phyloP scores from a whole-genome alignment of 2,329 filamentous ascomycete species.

The Diplocarpon mali region DNA sequence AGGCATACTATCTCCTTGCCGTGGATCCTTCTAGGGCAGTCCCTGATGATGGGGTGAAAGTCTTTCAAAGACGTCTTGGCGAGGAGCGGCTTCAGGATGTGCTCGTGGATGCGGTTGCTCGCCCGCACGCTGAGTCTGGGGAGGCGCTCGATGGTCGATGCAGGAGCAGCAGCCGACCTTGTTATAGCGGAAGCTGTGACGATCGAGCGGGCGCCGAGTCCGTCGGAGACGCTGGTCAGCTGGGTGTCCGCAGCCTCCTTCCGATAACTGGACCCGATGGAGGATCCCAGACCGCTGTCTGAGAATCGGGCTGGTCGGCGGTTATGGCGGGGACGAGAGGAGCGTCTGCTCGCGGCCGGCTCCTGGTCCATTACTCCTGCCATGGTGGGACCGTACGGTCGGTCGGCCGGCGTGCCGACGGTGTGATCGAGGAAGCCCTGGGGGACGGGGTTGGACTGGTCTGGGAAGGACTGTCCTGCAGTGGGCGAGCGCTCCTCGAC shows the following conservation, averaged over 20 bases:
- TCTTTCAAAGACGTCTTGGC: constrained; percentile 61
- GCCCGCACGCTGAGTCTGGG: constrained; percentile 57
- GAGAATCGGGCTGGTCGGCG: constrained; percentile 53
- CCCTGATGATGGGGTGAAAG: constrained; percentile 69
- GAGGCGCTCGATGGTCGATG: constrained; percentile 37
- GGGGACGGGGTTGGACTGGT: constrained; percentile 49
- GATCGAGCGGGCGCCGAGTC: constrained; percentile 30
- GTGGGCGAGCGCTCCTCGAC: constrained; percentile 30
- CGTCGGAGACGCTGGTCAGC: constrained; percentile 29
- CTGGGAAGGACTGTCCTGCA: constrained; percentile 34
- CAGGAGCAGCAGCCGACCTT: constrained; percentile 41
- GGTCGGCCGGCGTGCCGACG: constrained; percentile 34
- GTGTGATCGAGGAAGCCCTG: constrained; percentile 47
- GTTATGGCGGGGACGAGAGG: constrained; percentile 40
- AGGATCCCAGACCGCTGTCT: constrained; percentile 82
- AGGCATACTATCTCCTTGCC: constrained; percentile 82
- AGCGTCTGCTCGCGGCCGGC: constrained; percentile 34
- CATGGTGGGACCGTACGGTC: constrained; percentile 25
- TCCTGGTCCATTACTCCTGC: constrained; percentile 33
- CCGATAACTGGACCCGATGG: constrained; percentile 50
- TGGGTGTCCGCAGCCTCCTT: constrained; percentile 36
- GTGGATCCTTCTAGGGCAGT: constrained; percentile 68
- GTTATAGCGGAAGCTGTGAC: constrained; percentile 47
- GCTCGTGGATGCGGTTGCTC: constrained; percentile 66
- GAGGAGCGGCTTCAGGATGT: constrained; percentile 68